Conservation (phyloP, 1,284 basidiomycete genomes). For the Trichosporon coremiiforme region DNA sequence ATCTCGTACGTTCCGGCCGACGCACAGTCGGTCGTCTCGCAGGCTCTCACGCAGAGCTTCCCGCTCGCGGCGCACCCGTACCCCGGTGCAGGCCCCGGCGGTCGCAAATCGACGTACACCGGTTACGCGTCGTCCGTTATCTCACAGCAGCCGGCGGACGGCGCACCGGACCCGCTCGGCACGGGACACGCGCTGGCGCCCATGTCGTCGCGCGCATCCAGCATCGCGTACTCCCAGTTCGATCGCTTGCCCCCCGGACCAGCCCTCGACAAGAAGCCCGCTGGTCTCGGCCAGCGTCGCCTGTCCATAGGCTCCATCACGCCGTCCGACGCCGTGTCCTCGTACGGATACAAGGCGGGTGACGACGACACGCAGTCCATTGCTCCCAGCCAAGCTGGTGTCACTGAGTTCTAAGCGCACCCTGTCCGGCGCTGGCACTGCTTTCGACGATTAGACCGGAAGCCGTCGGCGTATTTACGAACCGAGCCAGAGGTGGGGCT, state of each 20-base stretch:
- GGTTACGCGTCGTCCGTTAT: slow-evolving; percentile 89
- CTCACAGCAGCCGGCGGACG: slow-evolving; percentile 78
- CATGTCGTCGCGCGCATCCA: slow-evolving; percentile 44
- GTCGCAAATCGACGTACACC: slow-evolving; percentile 62
- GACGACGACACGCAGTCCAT: slow-evolving; percentile 54
- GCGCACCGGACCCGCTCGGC: slow-evolving; percentile 62
- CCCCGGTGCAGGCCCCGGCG: slow-evolving; percentile 65
- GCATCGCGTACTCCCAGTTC: slow-evolving; percentile 78
- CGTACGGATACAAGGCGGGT: slow-evolving; percentile 55
- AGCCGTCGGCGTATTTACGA: background rate
- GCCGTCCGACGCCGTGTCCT: slow-evolving; percentile 50
- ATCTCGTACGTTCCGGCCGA: slow-evolving; percentile 93
- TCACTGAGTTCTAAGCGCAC: slow-evolving; percentile 54
- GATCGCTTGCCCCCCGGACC: slow-evolving; percentile 62
- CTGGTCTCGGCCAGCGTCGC: slow-evolving; percentile 55
- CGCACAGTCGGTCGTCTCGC: slow-evolving; percentile 87
- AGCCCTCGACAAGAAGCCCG: slow-evolving; percentile 28
- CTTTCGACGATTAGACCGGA: too few species aligned
- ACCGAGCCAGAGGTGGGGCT: too few species aligned
- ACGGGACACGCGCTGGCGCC: slow-evolving; percentile 27
- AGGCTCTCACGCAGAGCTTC: slow-evolving; percentile 82
- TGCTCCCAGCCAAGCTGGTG: slow-evolving; percentile 55
- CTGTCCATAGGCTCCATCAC: slow-evolving; percentile 75
- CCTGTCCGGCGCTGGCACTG: background rate
- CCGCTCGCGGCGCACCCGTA: slow-evolving; percentile 61